A percentile compares a stretch with the other conserved stretches of the same genome.
Conservation (phyloP, 2,329 filamentous ascomycete genomes). For the Fusarium sp. region DNA sequence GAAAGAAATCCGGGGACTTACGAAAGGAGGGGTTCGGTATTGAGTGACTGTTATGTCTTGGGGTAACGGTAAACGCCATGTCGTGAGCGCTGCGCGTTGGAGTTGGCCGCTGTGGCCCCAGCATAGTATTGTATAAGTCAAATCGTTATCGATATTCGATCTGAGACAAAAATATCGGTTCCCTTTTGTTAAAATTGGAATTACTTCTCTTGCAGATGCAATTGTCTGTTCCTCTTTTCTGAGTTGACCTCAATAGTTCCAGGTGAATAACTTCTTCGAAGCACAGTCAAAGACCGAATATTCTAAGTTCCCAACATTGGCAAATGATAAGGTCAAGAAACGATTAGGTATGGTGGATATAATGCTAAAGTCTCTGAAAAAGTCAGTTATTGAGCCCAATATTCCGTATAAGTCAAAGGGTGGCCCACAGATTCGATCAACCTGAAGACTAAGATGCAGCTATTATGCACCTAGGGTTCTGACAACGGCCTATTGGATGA, state of each 20-base stretch:
- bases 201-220: background rate
- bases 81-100: slow-evolving; percentile 35
- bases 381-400: slow-evolving; percentile 4
- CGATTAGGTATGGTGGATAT: background rate
- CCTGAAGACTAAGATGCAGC: slow-evolving; percentile 14
- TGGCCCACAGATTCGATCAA: slow-evolving; percentile 21
- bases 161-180: background rate
- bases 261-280: slow-evolving; percentile 2
- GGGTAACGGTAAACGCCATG: slow-evolving; percentile 32
- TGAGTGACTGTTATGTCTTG: slow-evolving; percentile 46
- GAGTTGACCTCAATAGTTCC: background rate
- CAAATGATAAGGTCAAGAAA: background rate
- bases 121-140: slow-evolving; percentile 33
- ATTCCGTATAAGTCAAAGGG: slow-evolving; percentile 35
- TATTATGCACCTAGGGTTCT: slow-evolving; percentile 19
- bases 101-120: slow-evolving; percentile 39
- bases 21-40: slow-evolving; percentile 66
- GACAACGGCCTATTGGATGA: slow-evolving; percentile 25
- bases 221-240: background rate
- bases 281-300: background rate
- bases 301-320: background rate
- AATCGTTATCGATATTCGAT: background rate
- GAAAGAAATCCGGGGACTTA: slow-evolving; percentile 53
- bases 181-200: background rate
- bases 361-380: background rate